Conservation (phyloP, 352 stramenopile genomes). For the Phytophthora sojae region DNA sequence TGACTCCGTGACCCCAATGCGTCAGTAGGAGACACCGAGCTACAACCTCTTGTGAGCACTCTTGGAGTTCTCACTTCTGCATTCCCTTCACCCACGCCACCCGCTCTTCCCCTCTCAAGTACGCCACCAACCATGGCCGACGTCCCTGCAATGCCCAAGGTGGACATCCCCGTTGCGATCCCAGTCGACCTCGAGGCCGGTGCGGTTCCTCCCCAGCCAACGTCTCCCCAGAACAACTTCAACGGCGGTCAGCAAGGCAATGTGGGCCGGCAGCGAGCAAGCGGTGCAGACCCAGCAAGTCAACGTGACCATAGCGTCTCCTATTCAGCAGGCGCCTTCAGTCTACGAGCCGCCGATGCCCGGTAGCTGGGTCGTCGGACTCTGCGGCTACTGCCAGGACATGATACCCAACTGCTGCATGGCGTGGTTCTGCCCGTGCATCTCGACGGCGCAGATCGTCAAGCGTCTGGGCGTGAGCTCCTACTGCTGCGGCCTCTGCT, state of each 20-base stretch:
- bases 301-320: background rate
- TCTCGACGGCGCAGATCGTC: constrained; percentile 49
- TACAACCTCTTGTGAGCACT: background rate
- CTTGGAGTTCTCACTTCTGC: background rate
- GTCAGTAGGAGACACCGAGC: too few species aligned
- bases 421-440: constrained; percentile 42
- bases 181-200: constrained; percentile 1
- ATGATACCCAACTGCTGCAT: constrained; percentile 49
- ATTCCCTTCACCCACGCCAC: background rate
- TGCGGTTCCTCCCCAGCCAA: background rate
- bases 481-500: constrained; percentile 18
- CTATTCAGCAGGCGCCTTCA: background rate
- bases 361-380: constrained; percentile 20
- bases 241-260: background rate
- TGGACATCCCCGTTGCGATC: background rate
- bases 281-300: background rate
- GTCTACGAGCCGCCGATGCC: constrained; percentile 4
- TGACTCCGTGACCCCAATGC: too few species aligned
- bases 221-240: background rate
- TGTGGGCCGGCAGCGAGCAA: background rate
- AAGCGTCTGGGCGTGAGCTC: constrained; percentile 39
- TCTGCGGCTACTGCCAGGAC: constrained; percentile 45
- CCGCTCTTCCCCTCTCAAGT: background rate
- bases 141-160: background rate
- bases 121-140: background rate